These are phyloP conservation scores for Sequoia sempervirens DNA, from an alignment of 75 land plant species.

Conservation along the genomic window DNA sequence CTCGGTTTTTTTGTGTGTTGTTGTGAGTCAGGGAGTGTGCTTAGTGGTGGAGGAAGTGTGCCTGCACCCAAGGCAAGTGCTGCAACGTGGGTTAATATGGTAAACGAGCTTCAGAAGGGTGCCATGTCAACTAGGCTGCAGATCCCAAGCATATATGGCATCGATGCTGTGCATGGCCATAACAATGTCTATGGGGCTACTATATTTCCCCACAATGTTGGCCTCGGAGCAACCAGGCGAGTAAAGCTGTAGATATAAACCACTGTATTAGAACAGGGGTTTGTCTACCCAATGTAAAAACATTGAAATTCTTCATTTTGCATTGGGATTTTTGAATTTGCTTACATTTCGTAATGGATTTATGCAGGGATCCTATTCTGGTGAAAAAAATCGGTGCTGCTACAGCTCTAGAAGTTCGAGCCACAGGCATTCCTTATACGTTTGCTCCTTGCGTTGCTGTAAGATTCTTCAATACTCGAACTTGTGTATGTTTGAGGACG, in stretches of 20 bases:
- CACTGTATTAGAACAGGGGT: conserved; percentile 19
- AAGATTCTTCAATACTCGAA: no score
- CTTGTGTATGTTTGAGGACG: no score
- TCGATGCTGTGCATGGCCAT: conserved; percentile 52
- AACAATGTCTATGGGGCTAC: conserved; percentile 49
- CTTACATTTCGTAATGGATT: conserved; percentile 6
- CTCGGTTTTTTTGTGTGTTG: not conserved
- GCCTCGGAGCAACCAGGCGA: conserved; percentile 71
- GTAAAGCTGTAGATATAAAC: not conserved
- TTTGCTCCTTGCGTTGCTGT: no score
- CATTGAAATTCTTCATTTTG: conserved; percentile 42
- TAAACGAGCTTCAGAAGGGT: conserved; percentile 39
- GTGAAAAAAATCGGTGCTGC: not conserved
- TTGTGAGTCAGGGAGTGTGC: conserved; percentile 35
- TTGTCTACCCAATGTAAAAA: conserved; percentile 30
- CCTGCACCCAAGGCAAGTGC: conserved; percentile 31
- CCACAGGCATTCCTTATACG: no score
- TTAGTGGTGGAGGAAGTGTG: conserved; percentile 55
- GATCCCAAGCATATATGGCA: conserved; percentile 51
- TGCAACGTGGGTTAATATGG: conserved; percentile 39
- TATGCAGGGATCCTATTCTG: conserved; percentile 15
- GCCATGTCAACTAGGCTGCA: conserved; percentile 23
- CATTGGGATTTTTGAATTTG: conserved; percentile 28
- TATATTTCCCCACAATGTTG: conserved; percentile 64
- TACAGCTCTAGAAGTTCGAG: no score